Evolutionary conservation across 345 rosid species (phyloP), one percentile per base, ranked within the genome.

Genomic region (Rhizophora mangle): DNA sequence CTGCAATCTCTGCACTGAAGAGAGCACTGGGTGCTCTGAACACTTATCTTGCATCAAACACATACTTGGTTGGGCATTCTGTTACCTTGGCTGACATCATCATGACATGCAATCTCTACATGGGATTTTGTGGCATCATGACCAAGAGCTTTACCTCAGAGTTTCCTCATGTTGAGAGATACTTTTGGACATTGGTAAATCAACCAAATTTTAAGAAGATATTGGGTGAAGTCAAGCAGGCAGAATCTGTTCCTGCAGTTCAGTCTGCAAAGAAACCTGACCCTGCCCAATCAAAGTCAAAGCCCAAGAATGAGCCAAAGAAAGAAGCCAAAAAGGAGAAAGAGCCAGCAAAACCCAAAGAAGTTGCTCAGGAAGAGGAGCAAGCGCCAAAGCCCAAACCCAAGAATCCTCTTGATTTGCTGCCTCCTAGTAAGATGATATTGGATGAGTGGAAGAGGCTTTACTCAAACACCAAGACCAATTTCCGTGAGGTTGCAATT

Each of bases 401-500:
- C 24, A 94, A 94, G 86, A 94, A 94, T 76, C 96, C 96, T 69
- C 99, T 94, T 34, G 99, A 94, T 79, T 80, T 88, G 65, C 80
- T 95, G 64, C 96, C 97, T 60, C 96, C 99, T 10, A 91, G 96
- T 77, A 86, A 82, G 79, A 92, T 95, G 99, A 72, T 95, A 16
- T 77, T 95, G 7, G 97, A 95, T 80, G 97, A 95, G 0, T 95
- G 99, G 99, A 95, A 95, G 89, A 88, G 99, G 85, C 96, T 95
- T 8, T 95, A 92, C 83, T 94, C 99, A 0, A 92, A 94, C 81
- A 94, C 99, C 61, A 94, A 92, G 81, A 79, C 88, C 65, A 94
- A 94, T 79, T 94, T 94, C 88, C 99, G 97, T 37, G 96, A 89
- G 74, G 92, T 94, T 71, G 99, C 99, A 52, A 85, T 94, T 30